Conservation (phyloP, 305 asterid species). For the Galium porrigens region DNA sequence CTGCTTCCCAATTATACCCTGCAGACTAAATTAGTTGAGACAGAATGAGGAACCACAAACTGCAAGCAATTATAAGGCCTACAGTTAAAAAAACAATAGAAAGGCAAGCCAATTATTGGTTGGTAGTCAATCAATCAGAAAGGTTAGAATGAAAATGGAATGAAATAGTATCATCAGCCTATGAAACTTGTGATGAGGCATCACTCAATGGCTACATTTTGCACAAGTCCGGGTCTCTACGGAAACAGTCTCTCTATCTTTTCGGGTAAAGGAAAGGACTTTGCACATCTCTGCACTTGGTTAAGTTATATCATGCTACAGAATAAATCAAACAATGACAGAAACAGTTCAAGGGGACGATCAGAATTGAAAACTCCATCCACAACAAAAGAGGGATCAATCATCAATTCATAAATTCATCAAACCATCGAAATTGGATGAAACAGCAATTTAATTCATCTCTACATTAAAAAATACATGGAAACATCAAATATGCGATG, state of each 20-base stretch:
- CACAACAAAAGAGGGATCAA: background rate
- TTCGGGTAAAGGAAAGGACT: too few species aligned
- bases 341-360: background rate
- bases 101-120: background rate
- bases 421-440: constrained; percentile 3
- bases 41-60: background rate
- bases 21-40: constrained; percentile 16
- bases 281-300: background rate
- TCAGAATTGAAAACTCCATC: background rate
- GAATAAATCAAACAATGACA: background rate
- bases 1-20: constrained; percentile 14
- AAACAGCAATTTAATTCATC: background rate
- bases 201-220: background rate
- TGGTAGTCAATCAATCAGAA: background rate
- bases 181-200: background rate
- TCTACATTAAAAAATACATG: background rate
- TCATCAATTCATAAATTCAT: background rate
- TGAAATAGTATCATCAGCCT: background rate
- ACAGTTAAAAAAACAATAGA: background rate
- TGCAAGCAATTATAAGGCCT: constrained; percentile 2
- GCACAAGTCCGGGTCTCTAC: too few species aligned
- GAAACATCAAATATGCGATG: constrained; percentile 1
- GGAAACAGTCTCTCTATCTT: too few species aligned
- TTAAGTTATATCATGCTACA: background rate
- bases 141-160: background rate